Conservation (phyloP, 202 grass and related monocot species). For the Zoysia matrella region DNA sequence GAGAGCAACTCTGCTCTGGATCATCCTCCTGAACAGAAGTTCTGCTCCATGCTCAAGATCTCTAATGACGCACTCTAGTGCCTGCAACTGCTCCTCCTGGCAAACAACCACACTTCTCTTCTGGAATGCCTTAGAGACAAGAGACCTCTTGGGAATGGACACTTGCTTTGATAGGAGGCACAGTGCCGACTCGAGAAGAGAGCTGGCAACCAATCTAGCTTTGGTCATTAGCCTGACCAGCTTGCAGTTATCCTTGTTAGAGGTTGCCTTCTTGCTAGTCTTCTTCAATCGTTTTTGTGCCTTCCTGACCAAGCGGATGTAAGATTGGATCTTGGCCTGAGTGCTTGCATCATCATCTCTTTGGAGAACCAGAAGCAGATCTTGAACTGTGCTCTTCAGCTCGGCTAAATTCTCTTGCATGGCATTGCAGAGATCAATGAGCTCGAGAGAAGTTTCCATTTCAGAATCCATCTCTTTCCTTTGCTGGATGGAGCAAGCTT, state of each 20-base stretch:
- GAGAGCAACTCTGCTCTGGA: constrained; percentile 67
- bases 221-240: constrained; percentile 37
- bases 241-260: constrained; percentile 36
- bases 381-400: constrained; percentile 48
- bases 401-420: constrained; percentile 50
- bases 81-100: constrained; percentile 51
- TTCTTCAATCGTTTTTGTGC: constrained; percentile 53
- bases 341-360: constrained; percentile 37
- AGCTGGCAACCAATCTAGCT: constrained; percentile 44
- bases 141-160: constrained; percentile 47
- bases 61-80: constrained; percentile 39
- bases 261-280: constrained; percentile 38
- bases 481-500: constrained; percentile 39
- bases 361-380: constrained; percentile 34
- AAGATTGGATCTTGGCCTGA: constrained; percentile 40
- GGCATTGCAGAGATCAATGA: constrained; percentile 52
- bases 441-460: constrained; percentile 55
- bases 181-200: constrained; percentile 43
- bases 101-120: constrained; percentile 45
- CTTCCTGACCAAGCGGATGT: constrained; percentile 46
- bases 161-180: constrained; percentile 38
- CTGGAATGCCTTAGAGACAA: constrained; percentile 50
- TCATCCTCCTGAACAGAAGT: constrained; percentile 57
- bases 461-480: constrained; percentile 51
- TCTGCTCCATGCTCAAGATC: constrained; percentile 57